Conservation (phyloP, 306 rosid species). For the Sophora flavescens region DNA sequence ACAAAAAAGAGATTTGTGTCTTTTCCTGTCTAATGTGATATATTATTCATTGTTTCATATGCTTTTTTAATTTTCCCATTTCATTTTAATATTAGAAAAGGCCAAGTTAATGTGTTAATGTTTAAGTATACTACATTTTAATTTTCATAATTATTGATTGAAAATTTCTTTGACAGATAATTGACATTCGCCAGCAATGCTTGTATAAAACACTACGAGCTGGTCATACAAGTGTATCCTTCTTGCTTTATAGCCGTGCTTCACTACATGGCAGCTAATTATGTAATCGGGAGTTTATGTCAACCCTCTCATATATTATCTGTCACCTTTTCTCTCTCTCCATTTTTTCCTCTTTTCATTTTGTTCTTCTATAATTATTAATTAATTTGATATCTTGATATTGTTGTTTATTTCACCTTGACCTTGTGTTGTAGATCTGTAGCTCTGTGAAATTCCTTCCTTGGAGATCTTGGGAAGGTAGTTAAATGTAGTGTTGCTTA, state of each 20-base stretch:
- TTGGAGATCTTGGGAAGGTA: constrained; percentile 99
- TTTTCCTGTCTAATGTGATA: constrained; percentile 5
- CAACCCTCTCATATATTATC: constrained; percentile 22
- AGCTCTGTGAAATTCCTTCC: constrained; percentile 93
- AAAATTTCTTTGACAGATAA: constrained; percentile 72
- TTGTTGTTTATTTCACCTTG: constrained; percentile 54
- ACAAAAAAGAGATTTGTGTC: constrained; percentile 13
- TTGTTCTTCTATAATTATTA: constrained; percentile 22
- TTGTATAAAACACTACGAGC: constrained; percentile 85
- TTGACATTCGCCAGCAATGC: constrained; percentile 82
- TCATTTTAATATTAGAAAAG: constrained; percentile 26
- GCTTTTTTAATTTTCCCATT: constrained; percentile 13
- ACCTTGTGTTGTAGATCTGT: constrained; percentile 75
- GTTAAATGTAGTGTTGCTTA: constrained; percentile 35
- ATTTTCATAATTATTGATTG: constrained; percentile 45
- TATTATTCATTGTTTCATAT: constrained; percentile 2
- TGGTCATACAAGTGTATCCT: constrained; percentile 96
- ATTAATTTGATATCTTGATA: constrained; percentile 32
- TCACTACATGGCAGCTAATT: constrained; percentile 29
- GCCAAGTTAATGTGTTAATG: constrained; percentile 14
- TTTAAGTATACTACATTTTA: constrained; percentile 27
- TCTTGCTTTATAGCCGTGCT: constrained; percentile 32
- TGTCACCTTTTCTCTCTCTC: neutral
- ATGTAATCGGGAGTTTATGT: constrained; percentile 24
- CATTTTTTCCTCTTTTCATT: constrained; percentile 7